Evolutionary conservation across 495 filamentous ascomycete genomes (phyloP).

Genomic region (Beverwykella pulmonaria): DNA sequence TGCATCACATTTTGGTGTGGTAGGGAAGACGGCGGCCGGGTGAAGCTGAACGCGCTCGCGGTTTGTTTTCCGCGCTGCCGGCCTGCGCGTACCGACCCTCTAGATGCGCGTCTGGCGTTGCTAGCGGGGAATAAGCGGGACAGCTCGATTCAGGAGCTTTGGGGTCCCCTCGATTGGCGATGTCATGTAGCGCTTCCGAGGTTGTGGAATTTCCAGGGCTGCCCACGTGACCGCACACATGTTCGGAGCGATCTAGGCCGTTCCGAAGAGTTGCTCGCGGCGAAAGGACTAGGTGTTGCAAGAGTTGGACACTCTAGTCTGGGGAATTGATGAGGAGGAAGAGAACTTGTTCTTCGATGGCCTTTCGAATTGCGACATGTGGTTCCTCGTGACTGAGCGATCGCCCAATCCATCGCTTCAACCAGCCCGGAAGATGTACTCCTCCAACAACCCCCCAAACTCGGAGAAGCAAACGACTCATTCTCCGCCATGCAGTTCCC

Average conservation of each 20-base stretch:
- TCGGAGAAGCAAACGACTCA: constrained; percentile 15
- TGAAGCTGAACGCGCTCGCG: constrained; percentile 25
- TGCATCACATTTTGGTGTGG: neutral
- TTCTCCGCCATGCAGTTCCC: constrained; percentile 9
- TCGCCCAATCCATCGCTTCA: neutral
- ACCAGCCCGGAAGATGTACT: constrained; percentile 2
- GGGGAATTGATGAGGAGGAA: too few relatives aligned
- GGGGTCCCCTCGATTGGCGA: neutral
- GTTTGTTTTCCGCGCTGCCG: constrained; percentile 29
- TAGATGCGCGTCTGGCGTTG: constrained; percentile 5
- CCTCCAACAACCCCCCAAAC: neutral
- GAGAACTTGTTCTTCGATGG: too few relatives aligned
- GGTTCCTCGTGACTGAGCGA: neutral
- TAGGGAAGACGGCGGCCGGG: neutral
- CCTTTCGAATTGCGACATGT: too few relatives aligned
- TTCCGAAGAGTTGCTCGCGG: too few relatives aligned
- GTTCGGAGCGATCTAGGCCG: too few relatives aligned
- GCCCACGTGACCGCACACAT: too few relatives aligned
- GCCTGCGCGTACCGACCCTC: neutral
- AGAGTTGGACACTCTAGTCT: too few relatives aligned
- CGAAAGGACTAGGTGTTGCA: too few relatives aligned
- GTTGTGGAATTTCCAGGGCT: neutral
- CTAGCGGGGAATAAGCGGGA: neutral
- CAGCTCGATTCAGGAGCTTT: constrained; percentile 12
- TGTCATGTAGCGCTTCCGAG: neutral